These are phyloP conservation scores for Remersonia thermophila DNA, from an alignment of 2,329 filamentous ascomycete genomes.

Conservation along the genomic window DNA sequence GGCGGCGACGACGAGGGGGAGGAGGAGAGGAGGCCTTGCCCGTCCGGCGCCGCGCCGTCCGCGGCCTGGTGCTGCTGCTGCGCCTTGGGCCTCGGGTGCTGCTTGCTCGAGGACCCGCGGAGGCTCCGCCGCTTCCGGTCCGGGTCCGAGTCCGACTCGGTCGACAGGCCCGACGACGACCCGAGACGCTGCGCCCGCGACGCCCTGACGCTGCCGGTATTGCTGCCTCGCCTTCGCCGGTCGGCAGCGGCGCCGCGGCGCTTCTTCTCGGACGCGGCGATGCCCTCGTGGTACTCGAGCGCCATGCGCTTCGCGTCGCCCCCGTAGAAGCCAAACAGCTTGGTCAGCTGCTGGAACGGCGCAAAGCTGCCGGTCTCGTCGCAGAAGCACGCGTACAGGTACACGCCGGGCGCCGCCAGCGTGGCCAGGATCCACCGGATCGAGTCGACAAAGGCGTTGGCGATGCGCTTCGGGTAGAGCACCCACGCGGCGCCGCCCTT, in stretches of 20 bases:
- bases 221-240: slow-evolving; percentile 4
- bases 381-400: slow-evolving; percentile 72
- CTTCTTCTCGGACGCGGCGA: slow-evolving; percentile 22
- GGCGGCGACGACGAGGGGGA: too few relatives aligned
- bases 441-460: slow-evolving; percentile 59
- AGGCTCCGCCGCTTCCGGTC: slow-evolving; percentile 1
- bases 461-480: slow-evolving; percentile 54
- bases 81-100: slow-evolving; percentile 48
- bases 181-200: slow-evolving; percentile 12
- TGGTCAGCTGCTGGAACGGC: slow-evolving; percentile 59
- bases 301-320: slow-evolving; percentile 37
- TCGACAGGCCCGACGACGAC: slow-evolving; percentile 52
- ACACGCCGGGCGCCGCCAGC: slow-evolving; percentile 67
- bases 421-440: slow-evolving; percentile 69
- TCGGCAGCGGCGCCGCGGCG: too few relatives aligned
- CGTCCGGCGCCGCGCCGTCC: too few relatives aligned
- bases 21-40: too few relatives aligned
- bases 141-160: slow-evolving; percentile 51
- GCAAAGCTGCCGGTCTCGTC: slow-evolving; percentile 70
- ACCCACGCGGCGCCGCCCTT: slow-evolving; percentile 33
- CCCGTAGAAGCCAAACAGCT: slow-evolving; percentile 41
- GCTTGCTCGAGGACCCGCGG: slow-evolving; percentile 4
- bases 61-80: too few relatives aligned
- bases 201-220: background rate
- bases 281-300: slow-evolving; percentile 23